Evolutionary conservation across 2,329 filamentous ascomycete genomes (phyloP), one percentile per base, ranked within the genome.

Genomic region (Arthrobotrys conoides): DNA sequence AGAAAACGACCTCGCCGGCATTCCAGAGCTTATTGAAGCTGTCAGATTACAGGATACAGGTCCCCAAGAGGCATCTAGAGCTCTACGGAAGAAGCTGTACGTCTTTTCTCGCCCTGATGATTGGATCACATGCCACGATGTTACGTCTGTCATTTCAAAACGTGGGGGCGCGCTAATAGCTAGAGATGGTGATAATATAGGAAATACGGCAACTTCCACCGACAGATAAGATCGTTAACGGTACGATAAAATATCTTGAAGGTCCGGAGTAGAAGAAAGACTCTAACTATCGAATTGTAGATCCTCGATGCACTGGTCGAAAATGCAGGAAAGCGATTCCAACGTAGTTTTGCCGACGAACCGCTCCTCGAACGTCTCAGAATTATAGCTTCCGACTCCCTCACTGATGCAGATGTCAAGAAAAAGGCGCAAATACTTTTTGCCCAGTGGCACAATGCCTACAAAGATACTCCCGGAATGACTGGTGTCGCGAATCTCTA

Each of bases 151-250:
- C 38, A 3, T 69, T 55, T 48, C 36, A 24, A 36, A 18, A 22
- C 16, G 41, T n/a, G 33, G 44, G 30, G 27, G 18, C 16, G 36
- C 65, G 48, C 66, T 76, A 70, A 69, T 59, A 3, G 2, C n/a
- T 55, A 20, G 22, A 6, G 30, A 55, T 10, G 30, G 27, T 66
- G 27, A 49, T 36, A 20, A 59, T 44, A 36, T 80, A 91, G 90
- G 44, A 99, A 99, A 86, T 98, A 99, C 85, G 96, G 96, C 82
- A 97, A 90, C 83, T 88, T 93, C n/a, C 95, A 98, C 84, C 91
- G 94, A 63, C 96, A 99, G 85, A 88, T 98, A 38, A 90, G 96
- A 76, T 92, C 96, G 41, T 88, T 99, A 22, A 91, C 92, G 10
- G 91, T 82, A 65, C 4, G 76, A 81, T 63, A 22, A 18, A 49